Conservation (phyloP, 2,329 filamentous ascomycete species). For the Fusarium sp. region DNA sequence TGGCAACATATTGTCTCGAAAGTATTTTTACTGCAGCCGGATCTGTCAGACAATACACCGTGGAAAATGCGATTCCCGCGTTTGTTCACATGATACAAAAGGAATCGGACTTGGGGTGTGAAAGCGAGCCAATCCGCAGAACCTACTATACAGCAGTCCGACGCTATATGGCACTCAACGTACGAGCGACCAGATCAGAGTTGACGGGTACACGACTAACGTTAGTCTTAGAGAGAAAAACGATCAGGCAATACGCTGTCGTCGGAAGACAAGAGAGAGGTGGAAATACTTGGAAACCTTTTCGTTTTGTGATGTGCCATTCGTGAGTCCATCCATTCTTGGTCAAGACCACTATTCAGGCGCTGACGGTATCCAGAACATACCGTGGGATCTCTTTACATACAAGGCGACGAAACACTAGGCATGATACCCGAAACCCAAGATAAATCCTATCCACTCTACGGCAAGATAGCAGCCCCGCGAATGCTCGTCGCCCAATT, state of each 20-base stretch:
- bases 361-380: constrained; percentile 51
- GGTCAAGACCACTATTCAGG: not conserved
- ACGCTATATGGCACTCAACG: constrained; percentile 40
- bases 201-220: not conserved
- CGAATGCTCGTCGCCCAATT: constrained; percentile 61
- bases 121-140: constrained; percentile 30
- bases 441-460: constrained; percentile 54
- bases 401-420: constrained; percentile 55
- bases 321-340: constrained; percentile 51
- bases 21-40: constrained; percentile 52
- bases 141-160: constrained; percentile 40
- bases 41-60: constrained; percentile 54
- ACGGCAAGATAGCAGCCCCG: constrained; percentile 54
- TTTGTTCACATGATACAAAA: constrained; percentile 43
- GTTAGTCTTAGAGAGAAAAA: not conserved
- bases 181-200: constrained; percentile 13
- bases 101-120: not conserved
- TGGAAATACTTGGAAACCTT: constrained; percentile 54
- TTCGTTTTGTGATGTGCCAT: constrained; percentile 61
- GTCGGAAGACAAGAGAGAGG: constrained; percentile 43
- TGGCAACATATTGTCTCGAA: constrained; percentile 57
- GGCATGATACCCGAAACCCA: constrained; percentile 52
- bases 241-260: not conserved
- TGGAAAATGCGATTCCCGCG: constrained; percentile 43
- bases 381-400: constrained; percentile 57